Evolutionary conservation across 495 filamentous ascomycete species (phyloP).

Genomic region (Xylaria telfairii): DNA sequence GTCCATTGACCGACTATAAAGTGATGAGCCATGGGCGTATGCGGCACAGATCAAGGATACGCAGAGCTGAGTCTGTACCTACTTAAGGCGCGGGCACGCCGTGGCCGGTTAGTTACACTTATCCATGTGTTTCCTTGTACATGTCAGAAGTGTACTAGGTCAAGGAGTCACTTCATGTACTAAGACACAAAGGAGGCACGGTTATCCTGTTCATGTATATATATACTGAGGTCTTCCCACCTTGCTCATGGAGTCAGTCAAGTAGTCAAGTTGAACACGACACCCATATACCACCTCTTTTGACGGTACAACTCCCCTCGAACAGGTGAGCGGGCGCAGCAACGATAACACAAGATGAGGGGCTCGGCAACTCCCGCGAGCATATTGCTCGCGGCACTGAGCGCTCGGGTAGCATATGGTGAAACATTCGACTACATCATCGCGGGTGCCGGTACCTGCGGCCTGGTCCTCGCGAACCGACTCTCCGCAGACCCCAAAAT

Average conservation of each 20-base stretch:
- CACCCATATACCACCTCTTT: too few relatives aligned
- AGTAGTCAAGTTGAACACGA: too few relatives aligned
- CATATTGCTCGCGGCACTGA: neutral
- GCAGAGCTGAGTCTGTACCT: neutral
- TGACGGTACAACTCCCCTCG: neutral
- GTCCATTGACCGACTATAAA: neutral
- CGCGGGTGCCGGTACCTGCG: slow-evolving; percentile 60
- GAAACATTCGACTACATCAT: slow-evolving; percentile 55
- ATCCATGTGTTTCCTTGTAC: neutral
- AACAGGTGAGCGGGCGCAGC: neutral
- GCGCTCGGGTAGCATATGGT: slow-evolving; percentile 25
- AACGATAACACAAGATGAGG: slow-evolving; percentile 19
- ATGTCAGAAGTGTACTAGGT: too few relatives aligned
- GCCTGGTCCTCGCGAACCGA: slow-evolving; percentile 60
- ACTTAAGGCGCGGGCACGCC: neutral
- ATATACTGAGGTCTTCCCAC: too few relatives aligned
- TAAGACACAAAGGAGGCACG: too few relatives aligned
- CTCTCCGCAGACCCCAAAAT: slow-evolving; percentile 55
- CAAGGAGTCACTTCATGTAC: too few relatives aligned
- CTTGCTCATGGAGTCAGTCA: too few relatives aligned
- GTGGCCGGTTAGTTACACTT: neutral
- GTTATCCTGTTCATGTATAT: too few relatives aligned
- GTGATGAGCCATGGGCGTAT: neutral
- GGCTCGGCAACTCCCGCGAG: neutral
- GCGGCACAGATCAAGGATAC: neutral